Evolutionary conservation across 2,329 filamentous ascomycete species (phyloP).

Genomic region (Beauveria rudraprayagi): DNA sequence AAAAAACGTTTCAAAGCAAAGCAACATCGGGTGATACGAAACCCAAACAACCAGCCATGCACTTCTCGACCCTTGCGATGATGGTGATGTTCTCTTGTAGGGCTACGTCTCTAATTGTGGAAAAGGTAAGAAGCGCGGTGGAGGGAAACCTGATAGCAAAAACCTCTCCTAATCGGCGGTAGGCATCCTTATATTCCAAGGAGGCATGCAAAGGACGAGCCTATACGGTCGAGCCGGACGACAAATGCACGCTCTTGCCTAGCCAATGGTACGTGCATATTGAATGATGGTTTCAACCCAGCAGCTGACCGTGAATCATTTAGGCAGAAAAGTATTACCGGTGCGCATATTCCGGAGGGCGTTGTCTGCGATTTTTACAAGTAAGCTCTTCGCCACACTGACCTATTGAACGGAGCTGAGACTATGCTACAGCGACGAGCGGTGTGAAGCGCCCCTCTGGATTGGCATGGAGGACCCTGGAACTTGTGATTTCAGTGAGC

Average conservation of each 20-base stretch:
- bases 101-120: not conserved
- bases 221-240: not conserved
- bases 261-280: not conserved
- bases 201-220: not conserved
- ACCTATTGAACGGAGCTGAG: not conserved
- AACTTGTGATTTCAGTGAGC: not conserved
- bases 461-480: not conserved
- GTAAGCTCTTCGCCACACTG: not conserved
- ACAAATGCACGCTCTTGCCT: not conserved
- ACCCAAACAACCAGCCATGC: not conserved
- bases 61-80: not conserved
- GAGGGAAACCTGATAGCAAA: no score
- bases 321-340: not conserved
- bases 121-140: not conserved
- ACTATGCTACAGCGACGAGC: slow-evolving; percentile 25
- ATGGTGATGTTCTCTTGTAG: not conserved
- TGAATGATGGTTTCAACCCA: not conserved
- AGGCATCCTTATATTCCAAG: not conserved
- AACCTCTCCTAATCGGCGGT: not conserved
- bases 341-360: not conserved
- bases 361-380: not conserved
- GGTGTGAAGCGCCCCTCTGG: not conserved
- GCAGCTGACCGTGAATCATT: not conserved
- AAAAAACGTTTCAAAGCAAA: no score
- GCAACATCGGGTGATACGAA: not conserved